Percentiles rank a stretch among this genome's conserved stretches.
Evolutionary conservation across 2,329 filamentous ascomycete genomes (phyloP).

Genomic region (Fusarium euwallaceae): DNA sequence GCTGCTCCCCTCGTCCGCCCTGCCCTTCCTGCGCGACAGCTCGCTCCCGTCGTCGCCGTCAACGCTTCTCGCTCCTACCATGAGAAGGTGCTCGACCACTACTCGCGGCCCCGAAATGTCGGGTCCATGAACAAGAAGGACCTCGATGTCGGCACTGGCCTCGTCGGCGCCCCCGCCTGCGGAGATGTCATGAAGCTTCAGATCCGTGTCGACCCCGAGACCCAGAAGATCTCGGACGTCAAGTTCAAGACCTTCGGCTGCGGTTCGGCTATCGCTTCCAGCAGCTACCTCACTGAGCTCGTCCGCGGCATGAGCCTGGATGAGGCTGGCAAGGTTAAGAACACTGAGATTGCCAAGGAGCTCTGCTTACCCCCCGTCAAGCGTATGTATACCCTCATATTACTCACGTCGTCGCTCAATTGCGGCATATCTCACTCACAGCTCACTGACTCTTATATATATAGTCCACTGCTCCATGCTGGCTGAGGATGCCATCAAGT

Average conservation of each 20-base stretch:
- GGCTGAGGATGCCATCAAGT: slow-evolving; percentile 92
- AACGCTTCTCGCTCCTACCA: slow-evolving; percentile 63
- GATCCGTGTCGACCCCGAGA: slow-evolving; percentile 89
- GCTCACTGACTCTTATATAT: slow-evolving; percentile 46
- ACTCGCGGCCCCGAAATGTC: slow-evolving; percentile 67
- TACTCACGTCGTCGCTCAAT: not conserved
- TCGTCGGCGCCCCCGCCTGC: slow-evolving; percentile 90
- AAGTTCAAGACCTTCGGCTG: slow-evolving; percentile 99
- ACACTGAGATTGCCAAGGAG: slow-evolving; percentile 98
- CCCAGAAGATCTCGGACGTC: slow-evolving; percentile 91
- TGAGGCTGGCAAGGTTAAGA: slow-evolving; percentile 91
- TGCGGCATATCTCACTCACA: slow-evolving; percentile 24
- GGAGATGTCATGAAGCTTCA: slow-evolving; percentile 88
- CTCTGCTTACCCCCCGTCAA: slow-evolving; percentile 90
- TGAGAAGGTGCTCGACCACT: slow-evolving; percentile 67
- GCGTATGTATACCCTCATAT: slow-evolving; percentile 66
- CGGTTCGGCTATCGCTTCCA: slow-evolving; percentile 93
- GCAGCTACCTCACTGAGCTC: slow-evolving; percentile 93
- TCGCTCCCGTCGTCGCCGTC: slow-evolving; percentile 56
- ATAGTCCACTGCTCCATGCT: slow-evolving; percentile 92
- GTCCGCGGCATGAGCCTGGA: slow-evolving; percentile 96
- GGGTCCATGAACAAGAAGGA: slow-evolving; percentile 79
- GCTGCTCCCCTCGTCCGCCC: slow-evolving; percentile 55
- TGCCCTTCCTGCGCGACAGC: slow-evolving; percentile 56
- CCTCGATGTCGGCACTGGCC: slow-evolving; percentile 86